Conservation (phyloP, 1,139 yeast species). For the Geotrichum australiense region DNA sequence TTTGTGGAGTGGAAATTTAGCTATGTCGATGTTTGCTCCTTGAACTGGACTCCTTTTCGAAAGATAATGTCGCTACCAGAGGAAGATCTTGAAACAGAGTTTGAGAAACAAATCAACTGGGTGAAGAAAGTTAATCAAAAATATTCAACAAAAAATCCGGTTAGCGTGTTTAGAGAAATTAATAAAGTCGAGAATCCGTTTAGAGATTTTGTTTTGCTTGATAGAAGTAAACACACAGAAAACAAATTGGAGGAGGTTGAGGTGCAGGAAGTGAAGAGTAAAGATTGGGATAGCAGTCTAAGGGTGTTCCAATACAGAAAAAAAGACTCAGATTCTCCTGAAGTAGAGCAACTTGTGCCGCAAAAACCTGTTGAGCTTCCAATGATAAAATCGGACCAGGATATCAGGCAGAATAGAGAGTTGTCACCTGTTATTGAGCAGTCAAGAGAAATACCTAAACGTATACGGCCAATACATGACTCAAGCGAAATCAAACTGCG, state of each 20-base stretch:
- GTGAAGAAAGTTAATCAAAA: background rate
- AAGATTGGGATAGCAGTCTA: too few species aligned
- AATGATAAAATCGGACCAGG: too few species aligned
- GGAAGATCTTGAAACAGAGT: background rate
- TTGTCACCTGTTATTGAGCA: too few species aligned
- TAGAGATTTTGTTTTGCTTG: background rate
- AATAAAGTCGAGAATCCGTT: background rate
- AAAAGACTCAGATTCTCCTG: too few species aligned
- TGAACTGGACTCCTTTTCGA: conserved; percentile 18
- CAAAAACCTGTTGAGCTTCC: too few species aligned
- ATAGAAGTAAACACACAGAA: background rate
- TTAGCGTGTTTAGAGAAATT: conserved; percentile 4
- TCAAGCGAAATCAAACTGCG: too few species aligned
- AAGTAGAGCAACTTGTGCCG: too few species aligned
- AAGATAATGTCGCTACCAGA: background rate
- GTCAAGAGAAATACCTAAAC: too few species aligned
- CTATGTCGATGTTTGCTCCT: conserved; percentile 6
- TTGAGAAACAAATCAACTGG: background rate
- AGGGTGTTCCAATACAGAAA: too few species aligned
- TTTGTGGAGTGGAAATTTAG: conserved; percentile 15
- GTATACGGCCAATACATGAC: too few species aligned
- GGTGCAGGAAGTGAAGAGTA: background rate
- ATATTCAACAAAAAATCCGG: background rate
- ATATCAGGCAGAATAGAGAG: too few species aligned
- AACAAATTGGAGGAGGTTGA: too few species aligned